phyloP scores from a whole-genome alignment of 345 rosid genomes.

The Eucalyptus lansdowneana region DNA sequence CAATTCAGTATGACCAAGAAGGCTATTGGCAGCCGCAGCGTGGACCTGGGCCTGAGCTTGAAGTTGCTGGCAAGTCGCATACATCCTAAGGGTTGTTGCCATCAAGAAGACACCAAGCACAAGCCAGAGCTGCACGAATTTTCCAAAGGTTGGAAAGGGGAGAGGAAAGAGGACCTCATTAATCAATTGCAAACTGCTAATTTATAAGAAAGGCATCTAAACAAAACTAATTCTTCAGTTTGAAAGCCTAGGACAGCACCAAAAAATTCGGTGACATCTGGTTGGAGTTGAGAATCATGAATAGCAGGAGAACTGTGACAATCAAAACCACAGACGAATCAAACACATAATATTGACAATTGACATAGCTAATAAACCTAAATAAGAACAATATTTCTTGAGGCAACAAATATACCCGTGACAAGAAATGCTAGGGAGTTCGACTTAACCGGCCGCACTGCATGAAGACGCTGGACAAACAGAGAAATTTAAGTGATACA shows the following conservation, averaged over 20 bases:
- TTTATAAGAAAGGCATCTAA: neutral
- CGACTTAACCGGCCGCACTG: slow-evolving; percentile 65
- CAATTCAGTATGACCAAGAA: slow-evolving; percentile 79
- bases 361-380: neutral
- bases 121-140: slow-evolving; percentile 70
- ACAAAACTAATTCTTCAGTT: neutral
- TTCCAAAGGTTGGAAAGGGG: neutral
- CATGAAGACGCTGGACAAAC: slow-evolving; percentile 63
- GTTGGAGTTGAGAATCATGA: slow-evolving; percentile 89
- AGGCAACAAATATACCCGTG: slow-evolving; percentile 39
- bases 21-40: slow-evolving; percentile 73
- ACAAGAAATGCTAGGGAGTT: slow-evolving; percentile 87
- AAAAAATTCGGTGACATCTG: slow-evolving; percentile 93
- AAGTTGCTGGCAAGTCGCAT: slow-evolving; percentile 89
- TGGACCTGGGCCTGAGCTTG: slow-evolving; percentile 97
- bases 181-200: neutral
- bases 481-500: neutral
- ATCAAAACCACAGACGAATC: neutral
- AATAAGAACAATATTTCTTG: neutral
- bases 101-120: slow-evolving; percentile 84
- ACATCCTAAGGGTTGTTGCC: slow-evolving; percentile 88
- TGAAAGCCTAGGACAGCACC: slow-evolving; percentile 21
- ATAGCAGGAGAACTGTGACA: slow-evolving; percentile 73
- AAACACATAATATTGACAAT: neutral
- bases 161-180: neutral